phyloP scores from a whole-genome alignment of 2,329 filamentous ascomycete species.

The Penicillium fuscoglaucum region DNA sequence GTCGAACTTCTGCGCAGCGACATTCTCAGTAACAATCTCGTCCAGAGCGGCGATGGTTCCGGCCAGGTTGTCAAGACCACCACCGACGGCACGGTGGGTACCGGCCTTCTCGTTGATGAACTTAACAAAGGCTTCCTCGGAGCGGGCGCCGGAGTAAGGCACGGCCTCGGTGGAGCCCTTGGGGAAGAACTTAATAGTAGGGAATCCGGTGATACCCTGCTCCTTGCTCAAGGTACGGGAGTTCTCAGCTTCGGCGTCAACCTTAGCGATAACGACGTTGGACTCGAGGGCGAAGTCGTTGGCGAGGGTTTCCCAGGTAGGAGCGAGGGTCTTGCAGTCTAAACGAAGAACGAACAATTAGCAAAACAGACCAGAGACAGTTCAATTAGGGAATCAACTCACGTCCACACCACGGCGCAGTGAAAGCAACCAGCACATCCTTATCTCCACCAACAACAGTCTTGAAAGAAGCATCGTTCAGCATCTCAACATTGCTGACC shows the following conservation, averaged over 20 bases:
- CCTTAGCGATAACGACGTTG: conserved; percentile 84
- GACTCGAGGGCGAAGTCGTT: conserved; percentile 75
- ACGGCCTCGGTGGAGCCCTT: conserved; percentile 73
- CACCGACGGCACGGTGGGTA: conserved; percentile 79
- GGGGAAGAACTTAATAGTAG: conserved; percentile 97
- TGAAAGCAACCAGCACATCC: conserved; percentile 92
- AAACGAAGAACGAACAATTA: conserved; percentile 16
- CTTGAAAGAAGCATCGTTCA: conserved; percentile 79
- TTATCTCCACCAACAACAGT: conserved; percentile 78
- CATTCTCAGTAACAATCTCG: conserved; percentile 70
- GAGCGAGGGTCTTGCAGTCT: conserved; percentile 97
- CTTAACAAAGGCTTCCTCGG: conserved; percentile 71
- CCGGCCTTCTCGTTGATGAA: conserved; percentile 89
- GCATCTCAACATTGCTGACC: conserved; percentile 73
- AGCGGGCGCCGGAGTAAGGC: conserved; percentile 72
- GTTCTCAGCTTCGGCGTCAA: conserved; percentile 87
- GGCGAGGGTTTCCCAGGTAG: conserved; percentile 85
- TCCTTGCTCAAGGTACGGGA: conserved; percentile 74
- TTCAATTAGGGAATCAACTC: conserved; percentile 48
- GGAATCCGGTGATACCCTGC: conserved; percentile 81
- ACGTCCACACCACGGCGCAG: conserved; percentile 98
- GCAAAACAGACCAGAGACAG: conserved; percentile 1
- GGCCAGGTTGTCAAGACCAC: conserved; percentile 73
- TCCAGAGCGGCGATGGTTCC: conserved; percentile 83
- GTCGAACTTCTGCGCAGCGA: conserved; percentile 60